These are phyloP conservation scores for Aquanectria penicillioides DNA, from an alignment of 2,329 filamentous ascomycete genomes.

Conservation along the genomic window DNA sequence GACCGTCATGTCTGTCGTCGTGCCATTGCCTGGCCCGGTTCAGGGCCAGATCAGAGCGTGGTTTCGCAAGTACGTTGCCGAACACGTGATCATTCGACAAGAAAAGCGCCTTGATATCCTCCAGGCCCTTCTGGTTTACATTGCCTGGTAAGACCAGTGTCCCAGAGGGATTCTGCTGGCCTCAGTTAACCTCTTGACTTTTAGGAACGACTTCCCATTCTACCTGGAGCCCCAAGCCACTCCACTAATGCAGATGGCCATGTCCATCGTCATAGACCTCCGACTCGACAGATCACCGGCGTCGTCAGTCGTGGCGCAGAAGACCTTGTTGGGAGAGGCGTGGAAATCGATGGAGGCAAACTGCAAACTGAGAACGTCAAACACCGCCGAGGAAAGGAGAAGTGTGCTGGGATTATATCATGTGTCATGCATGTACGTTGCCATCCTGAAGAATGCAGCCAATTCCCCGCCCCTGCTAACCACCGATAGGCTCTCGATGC, in stretches of 20 bases:
- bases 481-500: conserved; percentile 31
- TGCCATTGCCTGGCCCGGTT: conserved; percentile 43
- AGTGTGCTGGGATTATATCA: conserved; percentile 54
- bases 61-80: conserved; percentile 50
- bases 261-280: conserved; percentile 51
- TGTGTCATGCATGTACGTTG: conserved; percentile 45
- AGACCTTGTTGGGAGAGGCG: conserved; percentile 47
- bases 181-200: background rate
- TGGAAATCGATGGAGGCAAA: conserved; percentile 33
- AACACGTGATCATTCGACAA: conserved; percentile 49
- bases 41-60: conserved; percentile 48
- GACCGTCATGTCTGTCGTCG: conserved; percentile 47
- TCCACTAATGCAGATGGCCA: conserved; percentile 51
- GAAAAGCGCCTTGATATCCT: conserved; percentile 50
- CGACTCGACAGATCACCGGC: conserved; percentile 46
- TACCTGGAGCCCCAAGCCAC: conserved; percentile 50
- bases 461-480: background rate
- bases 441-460: too few species aligned
- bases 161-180: fast-evolving
- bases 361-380: conserved; percentile 28
- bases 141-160: conserved; percentile 47
- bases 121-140: conserved; percentile 50
- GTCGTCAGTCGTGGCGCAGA: conserved; percentile 34
- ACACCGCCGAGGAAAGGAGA: conserved; percentile 50
- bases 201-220: conserved; percentile 52